Evolutionary conservation across 805 yeast genomes (phyloP).

Genomic region (Kuraishia capsulata): DNA sequence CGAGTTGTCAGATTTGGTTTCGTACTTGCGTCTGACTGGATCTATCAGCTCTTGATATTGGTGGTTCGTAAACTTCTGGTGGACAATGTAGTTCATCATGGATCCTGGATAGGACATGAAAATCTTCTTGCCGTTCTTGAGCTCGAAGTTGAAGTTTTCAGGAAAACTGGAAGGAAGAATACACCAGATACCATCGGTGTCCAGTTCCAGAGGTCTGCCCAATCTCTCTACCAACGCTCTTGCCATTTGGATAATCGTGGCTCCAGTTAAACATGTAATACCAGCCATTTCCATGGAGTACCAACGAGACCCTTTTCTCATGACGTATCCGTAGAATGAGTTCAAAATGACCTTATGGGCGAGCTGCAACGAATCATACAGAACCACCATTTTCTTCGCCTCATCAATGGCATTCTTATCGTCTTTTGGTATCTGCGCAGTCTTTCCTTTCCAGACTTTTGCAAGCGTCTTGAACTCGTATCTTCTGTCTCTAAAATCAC

Average conservation of each 20-base stretch:
- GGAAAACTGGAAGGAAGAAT: constrained; percentile 91
- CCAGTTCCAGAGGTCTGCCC: constrained; percentile 93
- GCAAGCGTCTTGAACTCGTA: constrained; percentile 92
- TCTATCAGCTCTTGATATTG: constrained; percentile 87
- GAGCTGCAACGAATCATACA: constrained; percentile 90
- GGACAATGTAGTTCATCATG: constrained; percentile 91
- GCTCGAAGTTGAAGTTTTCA: constrained; percentile 65
- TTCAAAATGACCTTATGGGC: constrained; percentile 96
- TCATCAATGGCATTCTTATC: constrained; percentile 70
- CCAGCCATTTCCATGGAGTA: constrained; percentile 99
- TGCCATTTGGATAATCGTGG: constrained; percentile 97
- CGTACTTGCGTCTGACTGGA: constrained; percentile 56
- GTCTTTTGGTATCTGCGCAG: constrained; percentile 37
- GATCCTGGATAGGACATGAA: constrained; percentile 89
- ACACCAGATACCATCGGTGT: constrained; percentile 99
- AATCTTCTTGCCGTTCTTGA: constrained; percentile 70
- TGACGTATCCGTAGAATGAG: constrained; percentile 95
- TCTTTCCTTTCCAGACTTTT: constrained; percentile 87
- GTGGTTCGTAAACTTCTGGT: constrained; percentile 82
- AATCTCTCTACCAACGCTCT: constrained; percentile 81
- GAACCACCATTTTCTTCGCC: constrained; percentile 86
- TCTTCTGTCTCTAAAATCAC: constrained; percentile 90
- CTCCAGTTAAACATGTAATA: constrained; percentile 95
- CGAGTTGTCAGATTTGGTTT: constrained; percentile 79
- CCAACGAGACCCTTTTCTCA: constrained; percentile 99